Conservation (phyloP, 805 yeast species). For the Kregervanrija pseudodelftensis region DNA sequence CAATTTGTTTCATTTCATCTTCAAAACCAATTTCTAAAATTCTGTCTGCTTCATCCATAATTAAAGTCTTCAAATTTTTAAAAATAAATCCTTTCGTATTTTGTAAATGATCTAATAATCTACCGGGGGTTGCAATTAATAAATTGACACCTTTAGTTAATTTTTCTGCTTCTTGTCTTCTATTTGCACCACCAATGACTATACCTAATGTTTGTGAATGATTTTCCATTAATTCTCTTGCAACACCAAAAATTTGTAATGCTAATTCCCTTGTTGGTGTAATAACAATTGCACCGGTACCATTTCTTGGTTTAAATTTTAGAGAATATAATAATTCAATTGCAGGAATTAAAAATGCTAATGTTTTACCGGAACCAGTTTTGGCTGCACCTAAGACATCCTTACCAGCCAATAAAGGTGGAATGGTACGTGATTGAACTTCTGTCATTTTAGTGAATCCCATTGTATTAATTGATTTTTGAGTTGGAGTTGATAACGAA, state of each 20-base stretch:
- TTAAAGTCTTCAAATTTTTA: constrained; percentile 87
- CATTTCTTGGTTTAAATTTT: constrained; percentile 95
- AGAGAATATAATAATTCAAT: constrained; percentile 84
- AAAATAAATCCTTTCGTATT: constrained; percentile 91
- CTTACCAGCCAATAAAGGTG: constrained; percentile 92
- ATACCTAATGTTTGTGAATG: constrained; percentile 94
- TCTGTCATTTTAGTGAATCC: constrained; percentile 89
- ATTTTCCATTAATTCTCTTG: constrained; percentile 82
- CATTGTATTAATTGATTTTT: constrained; percentile 77
- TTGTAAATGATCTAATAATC: constrained; percentile 92
- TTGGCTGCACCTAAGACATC: constrained; percentile 99
- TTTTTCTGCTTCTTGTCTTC: constrained; percentile 96
- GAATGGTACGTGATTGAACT: constrained; percentile 93
- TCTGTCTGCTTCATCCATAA: constrained; percentile 98
- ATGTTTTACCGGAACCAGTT: constrained; percentile 97
- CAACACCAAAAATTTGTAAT: constrained; percentile 95
- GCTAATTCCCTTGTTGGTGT: constrained; percentile 98
- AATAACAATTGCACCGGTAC: constrained; percentile 93
- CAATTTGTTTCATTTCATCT: constrained; percentile 97
- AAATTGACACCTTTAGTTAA: constrained; percentile 88
- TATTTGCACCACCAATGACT: constrained; percentile 97
- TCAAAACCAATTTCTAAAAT: constrained; percentile 97
- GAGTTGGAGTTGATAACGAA: constrained; percentile 73
- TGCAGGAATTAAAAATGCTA: constrained; percentile 94
- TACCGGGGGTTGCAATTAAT: constrained; percentile 95